Conservation (phyloP, 495 filamentous ascomycete genomes). For the Amniculicola lignicola region DNA sequence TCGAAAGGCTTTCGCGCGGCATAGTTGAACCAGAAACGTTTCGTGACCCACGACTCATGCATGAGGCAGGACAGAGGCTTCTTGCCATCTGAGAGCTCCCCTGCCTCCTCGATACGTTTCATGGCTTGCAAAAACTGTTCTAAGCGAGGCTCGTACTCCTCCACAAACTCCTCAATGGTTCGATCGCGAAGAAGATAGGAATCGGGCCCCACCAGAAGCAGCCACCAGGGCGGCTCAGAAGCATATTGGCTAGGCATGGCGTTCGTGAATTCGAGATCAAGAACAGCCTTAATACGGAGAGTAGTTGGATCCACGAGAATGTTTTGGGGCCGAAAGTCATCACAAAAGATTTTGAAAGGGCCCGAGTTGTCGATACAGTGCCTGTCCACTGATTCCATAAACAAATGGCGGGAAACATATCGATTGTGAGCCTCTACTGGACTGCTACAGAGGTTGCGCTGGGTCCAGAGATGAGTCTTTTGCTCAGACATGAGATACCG, state of each 20-base stretch:
- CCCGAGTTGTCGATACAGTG: constrained; percentile 42
- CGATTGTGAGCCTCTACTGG: constrained; percentile 37
- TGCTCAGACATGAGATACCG: constrained; percentile 36
- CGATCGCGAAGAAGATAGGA: constrained; percentile 7
- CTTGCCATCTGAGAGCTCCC: background rate
- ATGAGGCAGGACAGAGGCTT: constrained; percentile 12
- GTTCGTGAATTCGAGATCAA: constrained; percentile 15
- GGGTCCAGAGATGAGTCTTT: constrained; percentile 40
- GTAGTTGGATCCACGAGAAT: constrained; percentile 13
- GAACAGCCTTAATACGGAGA: constrained; percentile 11
- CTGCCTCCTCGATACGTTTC: constrained; percentile 2
- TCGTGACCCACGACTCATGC: constrained; percentile 39
- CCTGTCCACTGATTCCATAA: constrained; percentile 42
- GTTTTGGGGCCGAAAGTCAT: constrained; percentile 17
- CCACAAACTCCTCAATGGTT: constrained; percentile 13
- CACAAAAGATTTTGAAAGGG: constrained; percentile 17
- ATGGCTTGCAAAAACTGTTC: constrained; percentile 13
- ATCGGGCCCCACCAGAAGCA: constrained; percentile 12
- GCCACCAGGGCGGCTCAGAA: constrained; percentile 15
- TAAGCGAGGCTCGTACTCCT: constrained; percentile 13
- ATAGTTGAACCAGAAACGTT: constrained; percentile 48
- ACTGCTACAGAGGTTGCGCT: constrained; percentile 44
- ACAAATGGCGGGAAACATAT: constrained; percentile 43
- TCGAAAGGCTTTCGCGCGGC: constrained; percentile 30
- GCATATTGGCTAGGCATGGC: constrained; percentile 10